These are phyloP conservation scores for Protomyces lactucae-debilis DNA, from an alignment of 1,139 yeast genomes.

Conservation along the genomic window DNA sequence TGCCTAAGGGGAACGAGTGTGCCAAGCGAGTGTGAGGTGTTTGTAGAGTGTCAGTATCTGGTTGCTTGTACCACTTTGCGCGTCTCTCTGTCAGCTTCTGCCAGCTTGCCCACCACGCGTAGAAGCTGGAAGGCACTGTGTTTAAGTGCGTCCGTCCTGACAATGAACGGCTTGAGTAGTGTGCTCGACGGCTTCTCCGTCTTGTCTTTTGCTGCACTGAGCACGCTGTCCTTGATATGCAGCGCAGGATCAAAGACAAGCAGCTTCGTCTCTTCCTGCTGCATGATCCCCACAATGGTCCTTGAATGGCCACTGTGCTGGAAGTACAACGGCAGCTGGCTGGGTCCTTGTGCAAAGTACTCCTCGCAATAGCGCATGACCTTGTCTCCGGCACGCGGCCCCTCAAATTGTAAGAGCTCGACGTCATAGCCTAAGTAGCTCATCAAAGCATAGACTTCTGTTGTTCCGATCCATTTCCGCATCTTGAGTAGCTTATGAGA, in stretches of 20 bases:
- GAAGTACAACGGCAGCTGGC: slow-evolving; percentile 3
- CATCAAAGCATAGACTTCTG: slow-evolving; percentile 25
- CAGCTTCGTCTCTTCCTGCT: neutral
- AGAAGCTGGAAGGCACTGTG: slow-evolving; percentile 7
- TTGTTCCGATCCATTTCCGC: slow-evolving; percentile 29
- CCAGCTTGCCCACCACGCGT: slow-evolving; percentile 3
- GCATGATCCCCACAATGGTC: slow-evolving; percentile 13
- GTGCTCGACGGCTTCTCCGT: neutral
- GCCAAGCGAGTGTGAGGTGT: neutral
- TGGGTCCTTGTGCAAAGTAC: neutral
- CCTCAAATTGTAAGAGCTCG: slow-evolving; percentile 10
- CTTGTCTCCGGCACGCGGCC: neutral
- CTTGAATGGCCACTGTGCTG: slow-evolving; percentile 26
- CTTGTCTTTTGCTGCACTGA: neutral
- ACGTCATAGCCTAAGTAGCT: slow-evolving; percentile 6
- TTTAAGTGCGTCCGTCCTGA: neutral
- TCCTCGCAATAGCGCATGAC: slow-evolving; percentile 2
- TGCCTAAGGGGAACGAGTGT: neutral
- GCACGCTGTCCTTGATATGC: neutral
- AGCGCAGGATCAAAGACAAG: slow-evolving; percentile 23
- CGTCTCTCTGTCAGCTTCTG: neutral
- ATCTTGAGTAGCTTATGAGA: slow-evolving; percentile 11
- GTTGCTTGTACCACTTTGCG: slow-evolving; percentile 4
- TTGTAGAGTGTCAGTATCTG: neutral
- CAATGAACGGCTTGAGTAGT: neutral